Evolutionary conservation across 768 basidiomycete genomes (phyloP), one percentile per base, ranked within the genome.

Genomic region (Kwoniella botswanensis): DNA sequence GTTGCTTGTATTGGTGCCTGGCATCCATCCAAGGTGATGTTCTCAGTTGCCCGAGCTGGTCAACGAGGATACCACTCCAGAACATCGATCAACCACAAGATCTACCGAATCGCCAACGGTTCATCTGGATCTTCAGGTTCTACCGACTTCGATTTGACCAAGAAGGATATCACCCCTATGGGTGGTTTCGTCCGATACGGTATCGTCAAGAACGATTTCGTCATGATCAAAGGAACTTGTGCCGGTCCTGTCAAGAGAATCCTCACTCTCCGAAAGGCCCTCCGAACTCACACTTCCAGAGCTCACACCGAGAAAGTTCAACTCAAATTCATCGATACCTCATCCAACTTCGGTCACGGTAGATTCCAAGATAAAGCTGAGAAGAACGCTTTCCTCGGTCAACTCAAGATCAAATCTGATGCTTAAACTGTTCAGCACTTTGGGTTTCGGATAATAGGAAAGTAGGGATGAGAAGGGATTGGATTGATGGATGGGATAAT

Each of bases 11-110:
- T 84, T 70, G 84, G 84, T 72, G 84, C 82, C 76, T 84, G 82
- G 83, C 83, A 84, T 68, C 83, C 81, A 63, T 78, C 79, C 81
- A 97, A 96, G 87, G 97, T 99, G 89, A 98, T 98, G 96, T 98
- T 94, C 90, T 95, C 94, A n/a, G 97, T 99, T 80, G 97, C 95
- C 72, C 95, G 97, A 88, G 95, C 97, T 78, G 97, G 97, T 93
- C 96, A 98, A 92, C 93, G 85, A 79, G 93, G 88, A 70, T 82
- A 79, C 81, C 94, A 98, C 76, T 80, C 84, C 87, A 64, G 76
- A 60, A 76, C 73, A 53, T 70, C 67, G 66, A 72, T 74, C 60
- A 76, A 77, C 78, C 67, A 77, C 60, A 74, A 71, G 80, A 78
- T 82, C 80, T 98, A 97, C 89, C 92, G 97, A 76, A 88, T 99